Conservation (phyloP, 345 rosid species). For the Boechera stricta region DNA sequence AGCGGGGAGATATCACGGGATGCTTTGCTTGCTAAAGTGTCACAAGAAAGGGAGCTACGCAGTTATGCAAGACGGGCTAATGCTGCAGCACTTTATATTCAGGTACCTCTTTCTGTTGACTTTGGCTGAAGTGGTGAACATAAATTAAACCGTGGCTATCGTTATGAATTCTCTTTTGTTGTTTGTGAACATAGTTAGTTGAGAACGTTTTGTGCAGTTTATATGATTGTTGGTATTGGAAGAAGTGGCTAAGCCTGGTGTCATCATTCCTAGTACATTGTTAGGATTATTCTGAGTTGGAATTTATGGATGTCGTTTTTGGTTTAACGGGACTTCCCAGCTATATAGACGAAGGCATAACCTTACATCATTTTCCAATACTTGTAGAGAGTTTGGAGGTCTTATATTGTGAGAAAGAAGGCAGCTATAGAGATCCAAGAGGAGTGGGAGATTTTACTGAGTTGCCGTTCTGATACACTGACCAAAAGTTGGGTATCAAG, state of each 20-base stretch:
- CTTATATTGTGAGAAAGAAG: constrained; percentile 58
- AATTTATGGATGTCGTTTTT: constrained; percentile 8
- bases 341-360: neutral
- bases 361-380: constrained; percentile 25
- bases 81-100: constrained; percentile 67
- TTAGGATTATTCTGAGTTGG: constrained; percentile 21
- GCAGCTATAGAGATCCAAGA: constrained; percentile 64
- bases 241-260: constrained; percentile 19
- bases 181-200: neutral
- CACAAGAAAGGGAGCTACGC: constrained; percentile 84
- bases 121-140: neutral
- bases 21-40: constrained; percentile 87
- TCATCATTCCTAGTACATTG: neutral
- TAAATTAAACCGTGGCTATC: neutral
- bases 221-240: neutral
- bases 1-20: constrained; percentile 85
- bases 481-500: constrained; percentile 67
- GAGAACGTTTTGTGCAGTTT: neutral
- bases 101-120: constrained; percentile 51
- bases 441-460: constrained; percentile 65
- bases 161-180: neutral
- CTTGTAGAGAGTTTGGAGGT: constrained; percentile 82
- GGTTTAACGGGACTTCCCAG: constrained; percentile 11
- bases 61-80: constrained; percentile 74
- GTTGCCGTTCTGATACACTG: constrained; percentile 48